Percentiles rank a stretch among this genome's conserved stretches.
These are phyloP conservation scores for Leccinum rimulosum DNA, from an alignment of 768 basidiomycete species.

Conservation along the genomic window DNA sequence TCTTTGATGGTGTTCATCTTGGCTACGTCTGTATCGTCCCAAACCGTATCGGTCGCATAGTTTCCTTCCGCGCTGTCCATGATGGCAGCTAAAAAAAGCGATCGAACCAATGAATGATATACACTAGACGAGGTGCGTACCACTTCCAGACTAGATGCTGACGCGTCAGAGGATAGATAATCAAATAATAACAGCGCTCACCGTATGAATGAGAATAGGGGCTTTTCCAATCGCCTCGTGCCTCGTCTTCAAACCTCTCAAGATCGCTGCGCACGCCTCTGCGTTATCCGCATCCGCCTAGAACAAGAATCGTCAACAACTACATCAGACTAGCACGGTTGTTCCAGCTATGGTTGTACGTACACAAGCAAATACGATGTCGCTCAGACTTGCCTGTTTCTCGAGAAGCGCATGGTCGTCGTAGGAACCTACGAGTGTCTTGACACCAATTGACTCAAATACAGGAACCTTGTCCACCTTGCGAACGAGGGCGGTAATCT, in stretches of 20 bases:
- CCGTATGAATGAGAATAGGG: conserved; percentile 61
- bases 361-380: conserved; percentile 43
- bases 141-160: conserved; percentile 46
- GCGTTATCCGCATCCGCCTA: conserved; percentile 51
- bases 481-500: conserved; percentile 31
- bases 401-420: conserved; percentile 42
- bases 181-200: conserved; percentile 29
- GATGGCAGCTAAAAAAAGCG: conserved; percentile 35
- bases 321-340: background rate
- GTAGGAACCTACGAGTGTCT: conserved; percentile 42
- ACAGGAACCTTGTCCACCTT: conserved; percentile 24
- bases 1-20: conserved; percentile 46
- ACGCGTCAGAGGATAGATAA: background rate
- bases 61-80: conserved; percentile 46
- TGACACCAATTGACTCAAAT: conserved; percentile 26
- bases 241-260: conserved; percentile 52
- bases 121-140: conserved; percentile 22
- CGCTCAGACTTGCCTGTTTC: conserved; percentile 41
- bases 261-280: conserved; percentile 41
- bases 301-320: background rate
- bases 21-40: conserved; percentile 46
- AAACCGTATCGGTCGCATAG: conserved; percentile 37
- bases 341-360: background rate
- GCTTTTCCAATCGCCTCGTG: conserved; percentile 39
- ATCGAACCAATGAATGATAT: background rate